Evolutionary conservation across 2,329 filamentous ascomycete species (phyloP), one percentile per base, ranked within the genome.

Genomic region (Fonsecaea multimorphosa): DNA sequence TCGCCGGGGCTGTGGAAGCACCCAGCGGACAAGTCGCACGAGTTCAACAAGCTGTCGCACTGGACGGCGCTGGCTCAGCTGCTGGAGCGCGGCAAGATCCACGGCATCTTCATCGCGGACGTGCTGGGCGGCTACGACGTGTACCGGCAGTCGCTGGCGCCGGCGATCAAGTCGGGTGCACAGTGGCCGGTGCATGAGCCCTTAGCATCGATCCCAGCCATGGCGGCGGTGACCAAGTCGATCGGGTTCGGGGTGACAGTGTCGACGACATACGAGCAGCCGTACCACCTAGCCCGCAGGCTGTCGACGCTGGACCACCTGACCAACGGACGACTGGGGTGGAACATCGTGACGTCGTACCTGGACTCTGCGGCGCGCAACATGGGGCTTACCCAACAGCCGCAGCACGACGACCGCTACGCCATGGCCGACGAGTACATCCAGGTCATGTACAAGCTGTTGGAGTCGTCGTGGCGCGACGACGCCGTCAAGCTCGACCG

Each of bases 121-220:
- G 86, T 89, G 0, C 80, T 90, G 1, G 87, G 86, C 2, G 86
- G 86, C 5, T 90, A 91, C 72, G 88, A 91, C 78, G 87, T 91
- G 3, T 91, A 90, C 76, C 86, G 86, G 65, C 76, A 80, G 3
- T 88, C 85, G 66, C 79, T 90, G 2, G 82, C 84, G 2, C 84
- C 88, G 0, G 86, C 87, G 0, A 83, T 89, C 56, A 74, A 82
- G 0, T 85, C 86, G 0, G 89, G 87, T 1, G 86, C 88, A 0
- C 89, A 91, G 75, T 91, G 87, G 83, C 89, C 89, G 0, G 86
- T 90, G n/a, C 90, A 89, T 66, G 88, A 91, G 73, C 88, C 88
- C 0, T 73, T 91, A 1, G 83, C 84, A 1, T 82, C 87, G 1
- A 80, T 91, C 0, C 82, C 87, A 1, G 87, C 88, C 1, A 89